phyloP scores from a whole-genome alignment of 495 filamentous ascomycete species.

The Rostrohypoxylon terebratum region DNA sequence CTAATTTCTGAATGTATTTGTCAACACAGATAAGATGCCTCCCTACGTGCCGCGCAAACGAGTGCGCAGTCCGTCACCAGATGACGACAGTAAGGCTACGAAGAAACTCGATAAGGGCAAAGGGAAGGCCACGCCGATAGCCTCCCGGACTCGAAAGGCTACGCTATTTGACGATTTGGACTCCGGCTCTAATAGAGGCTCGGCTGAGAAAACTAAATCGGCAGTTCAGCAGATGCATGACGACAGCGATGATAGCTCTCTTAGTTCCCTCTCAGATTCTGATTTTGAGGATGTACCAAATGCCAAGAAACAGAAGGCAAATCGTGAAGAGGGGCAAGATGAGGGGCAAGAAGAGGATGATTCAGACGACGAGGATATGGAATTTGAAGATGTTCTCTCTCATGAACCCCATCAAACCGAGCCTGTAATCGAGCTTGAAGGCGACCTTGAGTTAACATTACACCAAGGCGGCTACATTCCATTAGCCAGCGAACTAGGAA shows the following conservation, averaged over 20 bases:
- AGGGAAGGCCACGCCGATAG: conserved; percentile 33
- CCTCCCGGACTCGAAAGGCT: conserved; percentile 58
- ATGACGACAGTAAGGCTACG: conserved; percentile 14
- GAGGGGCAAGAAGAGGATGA: conserved; percentile 34
- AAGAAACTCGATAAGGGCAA: conserved; percentile 39
- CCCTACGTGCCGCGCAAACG: conserved; percentile 62
- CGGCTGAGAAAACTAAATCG: conserved; percentile 62
- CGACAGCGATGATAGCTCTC: conserved; percentile 57
- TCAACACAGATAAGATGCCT: conserved; percentile 52
- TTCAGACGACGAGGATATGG: conserved; percentile 74
- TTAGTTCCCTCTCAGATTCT: conserved; percentile 73
- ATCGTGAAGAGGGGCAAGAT: conserved; percentile 29
- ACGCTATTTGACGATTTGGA: conserved; percentile 78
- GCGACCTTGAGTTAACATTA: conserved; percentile 82
- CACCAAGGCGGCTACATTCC: conserved; percentile 67
- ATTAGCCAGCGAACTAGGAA: conserved; percentile 71
- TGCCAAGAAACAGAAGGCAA: conserved; percentile 47
- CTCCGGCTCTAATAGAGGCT: conserved; percentile 60
- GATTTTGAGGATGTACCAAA: conserved; percentile 74
- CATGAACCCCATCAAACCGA: conserved; percentile 48
- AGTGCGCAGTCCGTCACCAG: conserved; percentile 51
- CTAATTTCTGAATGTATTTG: conserved; percentile 17
- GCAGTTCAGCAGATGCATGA: conserved; percentile 63
- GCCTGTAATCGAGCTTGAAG: conserved; percentile 45
- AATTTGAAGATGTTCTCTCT: conserved; percentile 87